These are phyloP conservation scores for Hura crepitans DNA, from an alignment of 441 rosid species.

Conservation along the genomic window DNA sequence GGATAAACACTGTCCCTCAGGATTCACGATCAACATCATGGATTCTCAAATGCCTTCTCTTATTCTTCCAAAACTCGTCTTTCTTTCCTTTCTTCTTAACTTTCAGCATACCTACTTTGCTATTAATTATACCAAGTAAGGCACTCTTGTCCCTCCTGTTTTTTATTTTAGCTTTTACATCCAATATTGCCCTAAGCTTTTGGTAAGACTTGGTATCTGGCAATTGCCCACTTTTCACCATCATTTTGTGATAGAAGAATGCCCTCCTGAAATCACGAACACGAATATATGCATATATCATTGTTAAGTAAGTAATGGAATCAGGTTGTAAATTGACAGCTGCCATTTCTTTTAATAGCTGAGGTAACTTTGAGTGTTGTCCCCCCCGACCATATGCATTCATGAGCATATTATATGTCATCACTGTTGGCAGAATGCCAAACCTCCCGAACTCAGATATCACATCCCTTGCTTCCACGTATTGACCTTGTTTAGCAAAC, in stretches of 20 bases:
- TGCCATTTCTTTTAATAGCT: constrained; percentile 76
- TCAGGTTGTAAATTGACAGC: constrained; percentile 65
- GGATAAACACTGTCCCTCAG: too few species aligned
- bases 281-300: constrained; percentile 79
- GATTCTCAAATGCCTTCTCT: constrained; percentile 37
- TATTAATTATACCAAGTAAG: constrained; percentile 70
- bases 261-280: constrained; percentile 88
- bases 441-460: constrained; percentile 66
- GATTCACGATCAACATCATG: constrained; percentile 1
- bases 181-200: constrained; percentile 73
- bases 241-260: constrained; percentile 76
- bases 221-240: constrained; percentile 76
- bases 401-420: constrained; percentile 92
- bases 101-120: constrained; percentile 57
- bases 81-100: constrained; percentile 64
- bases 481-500: constrained; percentile 84
- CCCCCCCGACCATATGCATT: constrained; percentile 89
- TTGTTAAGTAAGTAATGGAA: constrained; percentile 72
- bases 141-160: constrained; percentile 71
- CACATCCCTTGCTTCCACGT: constrained; percentile 75
- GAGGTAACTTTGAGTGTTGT: constrained; percentile 71
- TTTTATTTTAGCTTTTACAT: constrained; percentile 62
- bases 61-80: constrained; percentile 87
- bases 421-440: constrained; percentile 64
- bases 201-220: constrained; percentile 70